Conservation (phyloP, 2,329 filamentous ascomycete genomes). For the Cordyceps fumosorosea region DNA sequence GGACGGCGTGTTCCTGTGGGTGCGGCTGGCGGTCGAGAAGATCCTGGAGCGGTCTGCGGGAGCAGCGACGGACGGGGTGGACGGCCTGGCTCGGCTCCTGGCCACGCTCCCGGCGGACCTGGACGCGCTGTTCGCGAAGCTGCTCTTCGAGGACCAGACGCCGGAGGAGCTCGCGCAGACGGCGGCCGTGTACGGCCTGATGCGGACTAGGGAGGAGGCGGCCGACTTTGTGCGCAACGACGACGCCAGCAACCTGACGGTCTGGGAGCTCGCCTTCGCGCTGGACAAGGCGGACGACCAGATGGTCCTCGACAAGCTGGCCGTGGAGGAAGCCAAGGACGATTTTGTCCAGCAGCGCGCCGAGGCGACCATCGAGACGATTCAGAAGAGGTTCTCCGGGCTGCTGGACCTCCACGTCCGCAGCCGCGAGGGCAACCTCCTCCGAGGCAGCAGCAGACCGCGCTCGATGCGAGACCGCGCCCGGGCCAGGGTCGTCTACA, state of each 20-base stretch:
- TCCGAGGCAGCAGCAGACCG: constrained; percentile 9
- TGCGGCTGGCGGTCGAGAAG: constrained; percentile 24
- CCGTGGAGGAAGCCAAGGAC: constrained; percentile 19
- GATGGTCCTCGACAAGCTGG: constrained; percentile 10
- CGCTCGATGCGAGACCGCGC: not conserved
- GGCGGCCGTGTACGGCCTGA: constrained; percentile 23
- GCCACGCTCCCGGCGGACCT: constrained; percentile 21
- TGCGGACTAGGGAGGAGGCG: constrained; percentile 25
- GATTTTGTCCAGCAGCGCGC: constrained; percentile 18
- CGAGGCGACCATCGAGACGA: constrained; percentile 10
- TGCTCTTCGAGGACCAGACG: constrained; percentile 24
- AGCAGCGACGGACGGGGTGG: not conserved
- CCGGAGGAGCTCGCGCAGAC: constrained; percentile 17
- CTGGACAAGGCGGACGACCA: constrained; percentile 18
- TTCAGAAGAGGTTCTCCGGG: constrained; percentile 20
- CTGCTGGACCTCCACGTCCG: constrained; percentile 22
- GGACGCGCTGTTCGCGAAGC: constrained; percentile 23
- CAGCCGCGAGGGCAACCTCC: constrained; percentile 15
- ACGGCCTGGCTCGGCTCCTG: constrained; percentile 12
- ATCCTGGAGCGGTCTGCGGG: constrained; percentile 18
- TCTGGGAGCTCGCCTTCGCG: constrained; percentile 30
- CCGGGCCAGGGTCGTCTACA: constrained; percentile 21
- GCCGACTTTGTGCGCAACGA: constrained; percentile 28
- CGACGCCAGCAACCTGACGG: constrained; percentile 22
- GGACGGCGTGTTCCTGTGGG: constrained; percentile 30